Evolutionary conservation across 2,329 filamentous ascomycete species (phyloP), one percentile per base, ranked within the genome.

Genomic region (Aspergillus aculeatinus): DNA sequence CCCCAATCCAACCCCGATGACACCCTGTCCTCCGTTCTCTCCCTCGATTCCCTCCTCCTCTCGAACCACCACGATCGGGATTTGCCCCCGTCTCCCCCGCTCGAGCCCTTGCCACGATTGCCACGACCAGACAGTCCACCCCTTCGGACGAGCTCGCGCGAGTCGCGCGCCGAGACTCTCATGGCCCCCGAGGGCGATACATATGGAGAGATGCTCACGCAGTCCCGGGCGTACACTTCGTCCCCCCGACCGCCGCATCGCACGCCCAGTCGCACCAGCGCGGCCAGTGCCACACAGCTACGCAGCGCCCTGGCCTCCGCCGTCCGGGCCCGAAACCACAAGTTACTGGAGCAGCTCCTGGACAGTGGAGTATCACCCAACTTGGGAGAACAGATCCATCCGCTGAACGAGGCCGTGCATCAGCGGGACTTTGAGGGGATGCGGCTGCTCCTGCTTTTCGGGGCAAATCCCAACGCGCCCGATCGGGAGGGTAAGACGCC

Each of bases 321-420:
- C 3, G 79, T 88, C 12, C 80, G 83, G n/a, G 77, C 78, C 39
- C 81, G 78, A 66, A 86, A 87, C 65, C 82, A 85, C 68, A 82
- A 82, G 65, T 72, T 84, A 39, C 72, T 86, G 1, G 81, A 85
- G 72, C 82, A 86, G 67, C 76, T 87, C 6, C 77, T 87, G 3
- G 83, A 87, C 64, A 81, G 82, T 5, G 85, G 85, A 48, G 83
- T 84, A 11, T 77, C 83, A 19, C 77, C 84, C 5, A 80, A 84
- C 59, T 78, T 78, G 1, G 78, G 78, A 0, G 63, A 76, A 0
- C 80, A 84, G 0, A 69, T 79, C 14, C 76, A 82, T 57, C 76
- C 82, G 2, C 77, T 87, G 6, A 81, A 80, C 60, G 82, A 86
- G 60, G 83, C 85, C 1, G 75, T 86, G 12, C 62, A 79, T 31